Evolutionary conservation across 176 grass and related monocot species (phyloP).

Genomic region (Hordeum marinum): DNA sequence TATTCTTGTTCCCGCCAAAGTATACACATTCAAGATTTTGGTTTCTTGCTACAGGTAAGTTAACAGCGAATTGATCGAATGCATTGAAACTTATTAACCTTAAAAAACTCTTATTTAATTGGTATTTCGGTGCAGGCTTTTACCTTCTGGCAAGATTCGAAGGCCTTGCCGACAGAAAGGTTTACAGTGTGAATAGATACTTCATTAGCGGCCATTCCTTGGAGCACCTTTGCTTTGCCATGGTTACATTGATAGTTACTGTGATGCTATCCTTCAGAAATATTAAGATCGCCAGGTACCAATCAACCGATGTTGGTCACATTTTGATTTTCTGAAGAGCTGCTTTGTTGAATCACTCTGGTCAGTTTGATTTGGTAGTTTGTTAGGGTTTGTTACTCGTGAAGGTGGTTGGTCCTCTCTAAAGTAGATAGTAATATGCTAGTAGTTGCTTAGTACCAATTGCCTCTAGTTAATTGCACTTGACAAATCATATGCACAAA

Average conservation of each 20-base stretch:
- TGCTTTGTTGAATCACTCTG: constrained; percentile 5
- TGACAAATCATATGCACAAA: neutral
- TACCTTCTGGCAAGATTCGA: constrained; percentile 91
- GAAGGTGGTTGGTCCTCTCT: neutral
- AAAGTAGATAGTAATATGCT: neutral
- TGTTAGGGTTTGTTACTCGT: neutral
- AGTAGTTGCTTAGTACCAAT: neutral
- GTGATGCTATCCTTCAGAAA: constrained; percentile 94
- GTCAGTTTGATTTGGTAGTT: neutral
- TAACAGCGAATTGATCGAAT: constrained; percentile 23
- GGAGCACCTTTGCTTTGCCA: constrained; percentile 87
- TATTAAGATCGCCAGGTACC: constrained; percentile 86
- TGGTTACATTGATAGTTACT: constrained; percentile 78
- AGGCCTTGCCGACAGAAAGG: constrained; percentile 82
- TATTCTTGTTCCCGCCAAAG: constrained; percentile 87
- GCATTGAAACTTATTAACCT: neutral
- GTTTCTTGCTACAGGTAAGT: constrained; percentile 94
- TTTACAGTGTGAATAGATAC: constrained; percentile 84
- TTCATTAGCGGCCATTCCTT: constrained; percentile 94
- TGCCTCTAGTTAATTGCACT: neutral
- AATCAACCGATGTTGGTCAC: neutral
- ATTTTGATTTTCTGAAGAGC: neutral
- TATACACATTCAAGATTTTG: constrained; percentile 98
- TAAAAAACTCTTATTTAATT: constrained; percentile 15
- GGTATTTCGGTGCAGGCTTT: constrained; percentile 49